Evolutionary conservation across 2,329 filamentous ascomycete species (phyloP).

Genomic region (Karstenula rhodostoma): DNA sequence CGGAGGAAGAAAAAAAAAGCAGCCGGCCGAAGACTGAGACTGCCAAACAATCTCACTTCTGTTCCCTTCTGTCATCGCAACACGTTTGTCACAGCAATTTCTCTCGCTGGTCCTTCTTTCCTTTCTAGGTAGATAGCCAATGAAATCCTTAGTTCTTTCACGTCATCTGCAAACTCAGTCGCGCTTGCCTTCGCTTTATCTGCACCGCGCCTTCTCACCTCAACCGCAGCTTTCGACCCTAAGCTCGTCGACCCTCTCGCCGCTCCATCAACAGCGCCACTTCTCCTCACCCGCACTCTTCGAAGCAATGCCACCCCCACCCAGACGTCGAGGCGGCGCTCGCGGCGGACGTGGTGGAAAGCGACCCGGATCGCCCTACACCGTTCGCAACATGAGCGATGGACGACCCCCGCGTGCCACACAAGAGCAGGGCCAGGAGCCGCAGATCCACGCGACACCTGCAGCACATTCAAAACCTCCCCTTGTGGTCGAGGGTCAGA

Average conservation of each 20-base stretch:
- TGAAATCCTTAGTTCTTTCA: constrained; percentile 19
- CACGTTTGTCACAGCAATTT: neutral
- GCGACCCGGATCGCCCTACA: constrained; percentile 15
- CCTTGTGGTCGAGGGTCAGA: constrained; percentile 31
- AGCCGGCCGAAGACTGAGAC: neutral
- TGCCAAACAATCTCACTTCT: neutral
- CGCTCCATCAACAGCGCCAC: constrained; percentile 2
- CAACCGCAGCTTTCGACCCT: neutral
- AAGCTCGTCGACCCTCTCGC: neutral
- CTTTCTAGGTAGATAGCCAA: constrained; percentile 17
- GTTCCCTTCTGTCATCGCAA: neutral
- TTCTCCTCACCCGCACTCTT: constrained; percentile 3
- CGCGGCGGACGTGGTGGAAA: constrained; percentile 16
- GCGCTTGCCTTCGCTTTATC: constrained; percentile 10
- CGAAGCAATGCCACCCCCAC: constrained; percentile 11
- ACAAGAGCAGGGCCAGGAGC: constrained; percentile 25
- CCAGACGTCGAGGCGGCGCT: constrained; percentile 10
- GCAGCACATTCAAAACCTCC: constrained; percentile 35
- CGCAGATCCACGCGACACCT: neutral
- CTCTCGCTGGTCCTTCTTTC: constrained; percentile 6
- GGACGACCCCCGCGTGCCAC: constrained; percentile 36
- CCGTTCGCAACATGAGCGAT: constrained; percentile 10
- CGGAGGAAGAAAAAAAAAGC: neutral
- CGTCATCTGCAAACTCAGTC: constrained; percentile 11
- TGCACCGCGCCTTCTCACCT: constrained; percentile 5